Percentiles rank a stretch among this genome's conserved stretches.
These are phyloP conservation scores for Bromus sterilis DNA, from an alignment of 176 grass and related monocot species.

Conservation along the genomic window DNA sequence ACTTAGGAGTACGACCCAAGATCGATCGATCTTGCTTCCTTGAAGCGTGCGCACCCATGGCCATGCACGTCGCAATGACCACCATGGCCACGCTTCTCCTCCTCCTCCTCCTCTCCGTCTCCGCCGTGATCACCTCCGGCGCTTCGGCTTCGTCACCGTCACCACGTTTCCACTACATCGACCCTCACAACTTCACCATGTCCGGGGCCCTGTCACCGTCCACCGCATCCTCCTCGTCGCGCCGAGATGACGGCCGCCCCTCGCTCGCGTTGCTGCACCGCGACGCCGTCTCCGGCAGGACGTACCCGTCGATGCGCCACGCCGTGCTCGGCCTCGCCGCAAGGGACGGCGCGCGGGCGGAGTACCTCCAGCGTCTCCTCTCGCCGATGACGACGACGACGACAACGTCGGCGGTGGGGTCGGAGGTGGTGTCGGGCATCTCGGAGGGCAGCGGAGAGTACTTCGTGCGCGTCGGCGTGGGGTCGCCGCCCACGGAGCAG, in stretches of 20 bases:
- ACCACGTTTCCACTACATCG: slow-evolving; percentile 40
- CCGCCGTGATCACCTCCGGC: not conserved
- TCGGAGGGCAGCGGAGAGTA: slow-evolving; percentile 85
- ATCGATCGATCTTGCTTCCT: no score
- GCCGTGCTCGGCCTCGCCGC: slow-evolving; percentile 5
- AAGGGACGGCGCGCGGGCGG: slow-evolving; percentile 33
- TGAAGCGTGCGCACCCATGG: not conserved
- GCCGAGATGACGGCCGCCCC: not conserved
- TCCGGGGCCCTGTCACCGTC: not conserved
- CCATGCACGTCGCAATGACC: slow-evolving; percentile 5
- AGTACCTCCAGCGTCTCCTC: slow-evolving; percentile 26
- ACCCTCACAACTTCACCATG: slow-evolving; percentile 30
- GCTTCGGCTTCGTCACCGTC: slow-evolving; percentile 9
- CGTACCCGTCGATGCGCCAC: slow-evolving; percentile 29
- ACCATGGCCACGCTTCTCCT: slow-evolving; percentile 12
- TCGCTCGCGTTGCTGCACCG: slow-evolving; percentile 56
- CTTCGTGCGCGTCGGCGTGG: slow-evolving; percentile 78
- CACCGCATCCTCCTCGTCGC: not conserved
- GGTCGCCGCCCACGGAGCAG: slow-evolving; percentile 61
- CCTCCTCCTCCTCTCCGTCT: slow-evolving; percentile 3
- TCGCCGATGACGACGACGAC: not conserved
- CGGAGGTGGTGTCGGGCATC: slow-evolving; percentile 73
- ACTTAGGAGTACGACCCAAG: not conserved
- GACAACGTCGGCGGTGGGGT: slow-evolving; percentile 30
- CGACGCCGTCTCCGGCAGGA: slow-evolving; percentile 31